These are phyloP conservation scores for Escovopsis sp. DNA, from an alignment of 2,329 filamentous ascomycete genomes.

Conservation along the genomic window DNA sequence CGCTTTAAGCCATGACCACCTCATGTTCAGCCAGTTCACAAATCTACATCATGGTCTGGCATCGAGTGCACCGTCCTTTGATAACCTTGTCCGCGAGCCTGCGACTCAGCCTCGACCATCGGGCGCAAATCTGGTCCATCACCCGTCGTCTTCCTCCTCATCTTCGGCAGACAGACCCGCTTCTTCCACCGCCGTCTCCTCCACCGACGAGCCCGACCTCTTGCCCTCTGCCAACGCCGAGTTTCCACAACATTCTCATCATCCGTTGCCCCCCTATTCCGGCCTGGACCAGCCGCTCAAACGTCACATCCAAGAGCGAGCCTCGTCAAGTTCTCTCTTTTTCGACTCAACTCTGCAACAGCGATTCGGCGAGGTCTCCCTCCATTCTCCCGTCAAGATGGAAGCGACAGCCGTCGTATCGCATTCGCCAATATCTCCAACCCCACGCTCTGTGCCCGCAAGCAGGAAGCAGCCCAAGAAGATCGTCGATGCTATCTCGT, in stretches of 20 bases:
- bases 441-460: constrained; percentile 13
- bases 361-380: constrained; percentile 30
- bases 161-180: constrained; percentile 16
- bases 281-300: constrained; percentile 6
- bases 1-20: constrained; percentile 12
- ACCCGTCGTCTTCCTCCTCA: too few relatives aligned
- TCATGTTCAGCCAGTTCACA: constrained; percentile 22
- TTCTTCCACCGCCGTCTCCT: constrained; percentile 21
- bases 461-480: constrained; percentile 20
- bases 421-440: constrained; percentile 16
- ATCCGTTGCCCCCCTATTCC: too few relatives aligned
- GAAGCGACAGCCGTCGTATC: constrained; percentile 8
- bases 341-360: constrained; percentile 34
- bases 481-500: constrained; percentile 26
- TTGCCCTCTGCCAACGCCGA: constrained; percentile 17
- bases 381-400: constrained; percentile 21
- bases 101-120: too few relatives aligned
- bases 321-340: constrained; percentile 11
- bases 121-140: too few relatives aligned
- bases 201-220: constrained; percentile 21
- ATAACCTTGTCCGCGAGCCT: too few relatives aligned
- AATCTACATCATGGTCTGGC: constrained; percentile 17
- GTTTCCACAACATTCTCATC: too few relatives aligned
- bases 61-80: constrained; percentile 2
- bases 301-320: constrained; percentile 1